A percentile compares a stretch with the other conserved stretches of the same genome.
phyloP scores from a whole-genome alignment of 768 basidiomycete species.

The Phylloporus sp. region DNA sequence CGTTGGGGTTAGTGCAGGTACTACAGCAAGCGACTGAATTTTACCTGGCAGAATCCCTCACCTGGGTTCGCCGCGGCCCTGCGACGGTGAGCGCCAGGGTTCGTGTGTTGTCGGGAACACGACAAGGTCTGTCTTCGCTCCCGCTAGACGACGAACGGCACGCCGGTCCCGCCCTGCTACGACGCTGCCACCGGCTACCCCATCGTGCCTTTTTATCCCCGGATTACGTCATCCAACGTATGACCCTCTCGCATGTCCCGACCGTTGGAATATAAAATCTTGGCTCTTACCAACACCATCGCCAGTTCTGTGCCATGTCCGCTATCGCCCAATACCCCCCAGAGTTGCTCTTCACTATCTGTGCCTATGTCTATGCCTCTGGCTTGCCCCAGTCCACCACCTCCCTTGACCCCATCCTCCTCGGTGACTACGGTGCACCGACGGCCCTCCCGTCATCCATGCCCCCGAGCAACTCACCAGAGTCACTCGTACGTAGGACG shows the following conservation, averaged over 20 bases:
- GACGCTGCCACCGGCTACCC: slow-evolving; percentile 1
- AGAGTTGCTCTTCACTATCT: slow-evolving; percentile 71
- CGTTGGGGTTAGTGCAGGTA: not conserved
- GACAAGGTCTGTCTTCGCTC: not conserved
- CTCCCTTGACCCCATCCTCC: slow-evolving; percentile 70
- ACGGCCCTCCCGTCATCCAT: slow-evolving; percentile 69
- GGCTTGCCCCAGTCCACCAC: slow-evolving; percentile 49
- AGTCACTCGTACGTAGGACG: slow-evolving; percentile 59
- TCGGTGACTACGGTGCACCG: slow-evolving; percentile 43
- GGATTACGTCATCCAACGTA: slow-evolving; percentile 18
- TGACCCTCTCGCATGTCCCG: slow-evolving; percentile 2
- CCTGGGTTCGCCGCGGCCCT: no score
- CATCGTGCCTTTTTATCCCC: slow-evolving; percentile 14
- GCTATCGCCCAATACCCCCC: slow-evolving; percentile 52
- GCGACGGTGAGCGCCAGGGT: not conserved
- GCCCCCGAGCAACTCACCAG: slow-evolving; percentile 68
- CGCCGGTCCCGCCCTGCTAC: slow-evolving; percentile 11
- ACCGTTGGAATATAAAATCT: slow-evolving; percentile 2
- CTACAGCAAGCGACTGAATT: not conserved
- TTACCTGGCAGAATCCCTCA: no score
- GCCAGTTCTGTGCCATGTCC: slow-evolving; percentile 14
- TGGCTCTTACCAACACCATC: not conserved
- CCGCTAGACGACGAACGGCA: not conserved
- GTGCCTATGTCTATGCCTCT: slow-evolving; percentile 64
- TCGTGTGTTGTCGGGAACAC: not conserved